phyloP scores from a whole-genome alignment of 2,329 filamentous ascomycete genomes.

The Aspergillus latus region DNA sequence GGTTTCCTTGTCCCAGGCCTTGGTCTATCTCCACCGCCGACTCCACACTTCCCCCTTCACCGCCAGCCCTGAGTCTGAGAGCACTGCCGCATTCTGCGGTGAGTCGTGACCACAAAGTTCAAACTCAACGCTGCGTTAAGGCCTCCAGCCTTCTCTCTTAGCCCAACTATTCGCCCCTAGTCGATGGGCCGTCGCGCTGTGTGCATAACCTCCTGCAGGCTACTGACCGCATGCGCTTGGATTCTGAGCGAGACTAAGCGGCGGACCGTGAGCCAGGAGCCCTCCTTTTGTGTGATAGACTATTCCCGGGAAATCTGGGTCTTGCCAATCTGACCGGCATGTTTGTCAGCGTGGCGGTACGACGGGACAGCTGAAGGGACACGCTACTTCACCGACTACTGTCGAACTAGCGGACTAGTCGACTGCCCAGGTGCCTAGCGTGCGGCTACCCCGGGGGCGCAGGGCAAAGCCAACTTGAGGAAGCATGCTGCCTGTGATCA shows the following conservation, averaged over 20 bases:
- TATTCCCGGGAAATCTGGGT: background rate
- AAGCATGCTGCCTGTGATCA: constrained; percentile 24
- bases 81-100: constrained; percentile 3
- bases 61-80: constrained; percentile 2
- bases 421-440: constrained; percentile 1
- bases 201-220: background rate
- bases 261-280: constrained; percentile 3
- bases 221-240: background rate
- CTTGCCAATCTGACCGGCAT: constrained; percentile 5
- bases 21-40: constrained; percentile 13
- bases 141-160: background rate
- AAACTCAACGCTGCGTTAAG: background rate
- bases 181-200: background rate
- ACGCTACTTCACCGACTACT: constrained; percentile 9
- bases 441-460: constrained; percentile 16
- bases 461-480: constrained; percentile 9
- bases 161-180: background rate
- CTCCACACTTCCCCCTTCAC: constrained; percentile 17
- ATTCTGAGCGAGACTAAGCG: background rate
- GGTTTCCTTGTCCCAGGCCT: constrained; percentile 5
- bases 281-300: background rate
- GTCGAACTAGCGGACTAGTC: constrained; percentile 10
- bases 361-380: constrained; percentile 1
- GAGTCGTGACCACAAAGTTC: background rate
- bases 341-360: constrained; percentile 13